Conservation (phyloP, 192 early-diverging fungal species). For the Gaertneriomyces semiglobifer region DNA sequence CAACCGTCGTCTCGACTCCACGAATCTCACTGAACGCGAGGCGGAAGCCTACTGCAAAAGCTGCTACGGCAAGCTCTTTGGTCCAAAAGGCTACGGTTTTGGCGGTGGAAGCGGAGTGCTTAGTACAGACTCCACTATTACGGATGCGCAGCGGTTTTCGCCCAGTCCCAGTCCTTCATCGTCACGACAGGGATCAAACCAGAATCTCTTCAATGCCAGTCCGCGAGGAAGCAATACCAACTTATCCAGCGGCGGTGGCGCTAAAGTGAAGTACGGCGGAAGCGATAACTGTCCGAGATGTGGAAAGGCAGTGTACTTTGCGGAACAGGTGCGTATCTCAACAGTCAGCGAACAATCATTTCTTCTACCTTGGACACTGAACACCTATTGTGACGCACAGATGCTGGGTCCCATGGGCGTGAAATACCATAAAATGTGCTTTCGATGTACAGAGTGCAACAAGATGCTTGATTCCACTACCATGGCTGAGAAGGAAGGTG, state of each 20-base stretch:
- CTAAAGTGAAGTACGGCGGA: constrained; percentile 29
- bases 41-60: constrained; percentile 49
- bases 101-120: constrained; percentile 32
- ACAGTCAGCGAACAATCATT: no score
- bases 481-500: constrained; percentile 39
- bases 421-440: constrained; percentile 53
- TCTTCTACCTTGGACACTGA: neutral
- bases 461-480: constrained; percentile 40
- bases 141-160: constrained; percentile 32
- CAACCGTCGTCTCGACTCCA: constrained; percentile 45
- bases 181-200: constrained; percentile 8
- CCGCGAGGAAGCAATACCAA: neutral
- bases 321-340: constrained; percentile 29
- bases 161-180: constrained; percentile 7
- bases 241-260: neutral
- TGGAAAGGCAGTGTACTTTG: constrained; percentile 49
- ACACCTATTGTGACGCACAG: constrained; percentile 10
- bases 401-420: constrained; percentile 40
- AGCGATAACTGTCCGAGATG: constrained; percentile 42
- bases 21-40: constrained; percentile 44
- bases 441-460: constrained; percentile 37
- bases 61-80: constrained; percentile 51
- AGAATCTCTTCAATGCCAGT: neutral
- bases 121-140: constrained; percentile 33
- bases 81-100: constrained; percentile 49